These are phyloP conservation scores for Chalara sp. DNA, from an alignment of 2,329 filamentous ascomycete species.

Conservation along the genomic window DNA sequence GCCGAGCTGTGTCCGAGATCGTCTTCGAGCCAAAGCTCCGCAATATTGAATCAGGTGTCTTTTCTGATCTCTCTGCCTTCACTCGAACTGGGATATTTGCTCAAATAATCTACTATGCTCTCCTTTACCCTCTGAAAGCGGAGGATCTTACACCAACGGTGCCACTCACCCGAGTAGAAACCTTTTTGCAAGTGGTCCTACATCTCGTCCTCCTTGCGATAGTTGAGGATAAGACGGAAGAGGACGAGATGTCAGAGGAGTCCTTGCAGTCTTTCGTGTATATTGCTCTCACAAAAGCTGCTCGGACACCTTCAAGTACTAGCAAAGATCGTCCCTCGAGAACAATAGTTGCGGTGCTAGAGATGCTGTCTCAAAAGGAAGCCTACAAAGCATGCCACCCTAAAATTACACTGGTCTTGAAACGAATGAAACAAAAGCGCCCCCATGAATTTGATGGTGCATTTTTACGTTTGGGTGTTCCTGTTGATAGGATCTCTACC, in stretches of 20 bases:
- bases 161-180: slow-evolving; percentile 76
- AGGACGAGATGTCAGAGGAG: slow-evolving; percentile 42
- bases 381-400: slow-evolving; percentile 77
- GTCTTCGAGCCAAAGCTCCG: slow-evolving; percentile 86
- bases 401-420: slow-evolving; percentile 78
- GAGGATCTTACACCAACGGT: slow-evolving; percentile 65
- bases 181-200: slow-evolving; percentile 84
- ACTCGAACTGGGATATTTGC: slow-evolving; percentile 81
- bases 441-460: slow-evolving; percentile 66
- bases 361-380: slow-evolving; percentile 57
- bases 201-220: slow-evolving; percentile 84
- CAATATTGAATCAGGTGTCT: slow-evolving; percentile 69
- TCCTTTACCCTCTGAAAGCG: slow-evolving; percentile 72
- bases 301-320: slow-evolving; percentile 30
- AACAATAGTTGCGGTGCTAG: slow-evolving; percentile 58
- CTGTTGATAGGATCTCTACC: slow-evolving; percentile 73
- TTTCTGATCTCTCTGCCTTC: slow-evolving; percentile 69
- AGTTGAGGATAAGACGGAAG: slow-evolving; percentile 65
- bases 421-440: slow-evolving; percentile 76
- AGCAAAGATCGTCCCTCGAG: slow-evolving; percentile 54
- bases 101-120: slow-evolving; percentile 81
- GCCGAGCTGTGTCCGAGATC: slow-evolving; percentile 72
- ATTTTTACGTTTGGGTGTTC: slow-evolving; percentile 56
- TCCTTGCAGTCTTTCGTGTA: slow-evolving; percentile 62
- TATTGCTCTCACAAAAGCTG: slow-evolving; percentile 59